Conservation (phyloP, 148 eudicot genomes). For the Rhododendron ovatum region DNA sequence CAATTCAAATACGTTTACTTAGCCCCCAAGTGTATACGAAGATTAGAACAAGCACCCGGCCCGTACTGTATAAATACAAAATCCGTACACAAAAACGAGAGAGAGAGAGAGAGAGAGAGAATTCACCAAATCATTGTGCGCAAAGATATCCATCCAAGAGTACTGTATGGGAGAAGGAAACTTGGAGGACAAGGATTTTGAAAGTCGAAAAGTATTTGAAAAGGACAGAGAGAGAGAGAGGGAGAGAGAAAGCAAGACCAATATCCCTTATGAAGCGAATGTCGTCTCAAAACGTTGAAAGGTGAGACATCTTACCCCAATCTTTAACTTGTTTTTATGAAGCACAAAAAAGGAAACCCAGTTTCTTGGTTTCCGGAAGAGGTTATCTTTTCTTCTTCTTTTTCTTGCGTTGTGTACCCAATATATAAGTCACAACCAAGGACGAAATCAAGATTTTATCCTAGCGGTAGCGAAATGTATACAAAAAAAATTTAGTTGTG, state of each 20-base stretch:
- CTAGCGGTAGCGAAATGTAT: too few species aligned
- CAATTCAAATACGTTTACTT: neutral
- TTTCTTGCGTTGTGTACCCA: neutral
- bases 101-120: too few species aligned
- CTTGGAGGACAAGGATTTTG: neutral
- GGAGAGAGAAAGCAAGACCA: neutral
- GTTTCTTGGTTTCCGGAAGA: neutral
- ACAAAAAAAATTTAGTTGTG: too few species aligned
- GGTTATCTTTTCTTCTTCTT: neutral
- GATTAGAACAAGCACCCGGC: neutral
- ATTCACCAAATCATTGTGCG: neutral
- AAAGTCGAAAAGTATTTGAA: neutral
- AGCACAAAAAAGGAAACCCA: neutral
- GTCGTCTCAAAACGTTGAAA: neutral
- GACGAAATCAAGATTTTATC: too few species aligned
- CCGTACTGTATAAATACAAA: neutral
- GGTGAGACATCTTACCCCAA: neutral
- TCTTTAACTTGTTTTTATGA: neutral
- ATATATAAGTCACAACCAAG: neutral
- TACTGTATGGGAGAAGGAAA: neutral
- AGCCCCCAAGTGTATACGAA: conserved; percentile 7
- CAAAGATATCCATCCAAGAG: neutral
- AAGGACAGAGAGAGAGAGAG: neutral
- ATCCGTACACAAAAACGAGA: neutral
- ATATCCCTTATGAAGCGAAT: neutral